These are phyloP conservation scores for Solanum tarijense DNA, from an alignment of 257 asterid genomes.

Conservation along the genomic window DNA sequence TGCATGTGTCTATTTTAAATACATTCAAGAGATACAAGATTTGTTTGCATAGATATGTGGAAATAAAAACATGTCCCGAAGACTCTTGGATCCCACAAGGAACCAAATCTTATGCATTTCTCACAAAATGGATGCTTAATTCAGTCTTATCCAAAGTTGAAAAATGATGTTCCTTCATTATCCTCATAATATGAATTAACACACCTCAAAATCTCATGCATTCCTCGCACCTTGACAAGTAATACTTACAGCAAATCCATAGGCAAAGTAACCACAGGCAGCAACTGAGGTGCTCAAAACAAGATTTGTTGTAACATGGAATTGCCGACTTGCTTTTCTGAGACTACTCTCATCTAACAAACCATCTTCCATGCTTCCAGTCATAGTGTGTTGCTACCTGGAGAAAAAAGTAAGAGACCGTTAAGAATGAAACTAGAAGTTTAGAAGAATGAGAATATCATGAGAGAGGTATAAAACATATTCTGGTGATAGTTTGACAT, in stretches of 20 bases:
- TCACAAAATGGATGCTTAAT: background rate
- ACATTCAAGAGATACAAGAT: background rate
- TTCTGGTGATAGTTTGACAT: background rate
- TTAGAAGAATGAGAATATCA: background rate
- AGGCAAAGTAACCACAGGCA: slow-evolving; percentile 7
- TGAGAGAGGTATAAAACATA: background rate
- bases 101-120: background rate
- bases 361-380: background rate
- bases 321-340: background rate
- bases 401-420: background rate
- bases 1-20: background rate
- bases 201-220: background rate
- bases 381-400: background rate
- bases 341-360: background rate
- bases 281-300: slow-evolving; percentile 11
- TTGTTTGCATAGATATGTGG: background rate
- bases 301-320: background rate
- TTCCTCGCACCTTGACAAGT: background rate
- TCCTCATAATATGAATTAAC: background rate
- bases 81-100: background rate
- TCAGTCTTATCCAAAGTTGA: background rate
- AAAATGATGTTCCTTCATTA: background rate
- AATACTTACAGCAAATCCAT: slow-evolving; percentile 20
- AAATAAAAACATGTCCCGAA: background rate
- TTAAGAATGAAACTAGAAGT: background rate